phyloP scores from a whole-genome alignment of 1,139 yeast species.

The Kurtzmaniella quercitrusa region DNA sequence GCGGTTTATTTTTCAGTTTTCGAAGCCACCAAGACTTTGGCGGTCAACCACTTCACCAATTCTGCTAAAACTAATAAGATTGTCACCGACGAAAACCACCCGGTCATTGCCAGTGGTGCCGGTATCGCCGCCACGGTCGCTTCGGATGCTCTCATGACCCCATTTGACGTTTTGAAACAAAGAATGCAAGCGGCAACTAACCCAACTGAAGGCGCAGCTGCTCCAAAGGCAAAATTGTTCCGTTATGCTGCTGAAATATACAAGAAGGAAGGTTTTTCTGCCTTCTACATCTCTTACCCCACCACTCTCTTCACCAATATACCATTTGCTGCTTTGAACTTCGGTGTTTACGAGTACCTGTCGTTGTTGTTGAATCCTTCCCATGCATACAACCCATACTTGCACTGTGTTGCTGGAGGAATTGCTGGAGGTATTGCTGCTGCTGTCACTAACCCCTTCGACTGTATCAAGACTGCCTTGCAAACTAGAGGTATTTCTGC shows the following conservation, averaged over 20 bases:
- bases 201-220: neutral
- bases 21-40: slow-evolving; percentile 70
- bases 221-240: slow-evolving; percentile 17
- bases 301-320: slow-evolving; percentile 90
- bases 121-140: slow-evolving; percentile 95
- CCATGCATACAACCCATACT: slow-evolving; percentile 77
- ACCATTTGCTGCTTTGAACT: slow-evolving; percentile 94
- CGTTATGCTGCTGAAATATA: slow-evolving; percentile 50
- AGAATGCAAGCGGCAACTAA: slow-evolving; percentile 39
- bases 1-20: slow-evolving; percentile 97
- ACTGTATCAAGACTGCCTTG: slow-evolving; percentile 86
- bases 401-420: slow-evolving; percentile 93
- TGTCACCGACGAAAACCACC: slow-evolving; percentile 67
- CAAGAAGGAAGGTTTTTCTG: slow-evolving; percentile 69
- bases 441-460: slow-evolving; percentile 92
- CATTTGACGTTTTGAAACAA: slow-evolving; percentile 93
- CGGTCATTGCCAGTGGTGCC: slow-evolving; percentile 77
- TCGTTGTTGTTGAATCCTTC: slow-evolving; percentile 76
- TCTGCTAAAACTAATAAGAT: slow-evolving; percentile 28
- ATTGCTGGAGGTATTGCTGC: slow-evolving; percentile 96
- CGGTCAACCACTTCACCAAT: slow-evolving; percentile 39
- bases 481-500: slow-evolving; percentile 68
- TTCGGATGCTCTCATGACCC: slow-evolving; percentile 95
- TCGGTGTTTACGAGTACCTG: slow-evolving; percentile 85
- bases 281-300: slow-evolving; percentile 91